Conservation (phyloP, 495 filamentous ascomycete species). For the Penicillium samsonianum region DNA sequence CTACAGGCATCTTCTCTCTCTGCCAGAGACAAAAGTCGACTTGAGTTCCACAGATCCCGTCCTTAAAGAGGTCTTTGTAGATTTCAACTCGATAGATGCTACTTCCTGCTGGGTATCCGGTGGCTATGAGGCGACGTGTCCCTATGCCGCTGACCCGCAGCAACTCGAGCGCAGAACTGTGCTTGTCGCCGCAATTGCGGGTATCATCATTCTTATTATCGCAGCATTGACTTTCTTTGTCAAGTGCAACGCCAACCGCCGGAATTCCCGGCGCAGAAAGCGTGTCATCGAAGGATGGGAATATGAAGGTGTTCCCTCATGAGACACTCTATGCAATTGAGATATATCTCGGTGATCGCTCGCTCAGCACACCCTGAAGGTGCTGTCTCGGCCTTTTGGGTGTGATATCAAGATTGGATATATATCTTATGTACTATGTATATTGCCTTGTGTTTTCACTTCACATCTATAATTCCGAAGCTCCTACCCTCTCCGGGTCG, state of each 20-base stretch:
- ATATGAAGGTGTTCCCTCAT: slow-evolving; percentile 67
- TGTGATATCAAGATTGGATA: not conserved
- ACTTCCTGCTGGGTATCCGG: slow-evolving; percentile 60
- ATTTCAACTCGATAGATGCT: slow-evolving; percentile 59
- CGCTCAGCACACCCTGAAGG: not conserved
- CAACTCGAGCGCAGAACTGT: slow-evolving; percentile 47
- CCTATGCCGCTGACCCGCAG: slow-evolving; percentile 47
- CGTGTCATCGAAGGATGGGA: slow-evolving; percentile 60
- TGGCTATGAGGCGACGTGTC: slow-evolving; percentile 52
- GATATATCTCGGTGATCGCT: not conserved
- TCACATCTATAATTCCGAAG: not conserved
- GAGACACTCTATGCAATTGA: not conserved
- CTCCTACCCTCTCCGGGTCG: too few species aligned
- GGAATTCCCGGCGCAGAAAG: slow-evolving; percentile 51
- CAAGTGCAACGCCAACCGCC: slow-evolving; percentile 62
- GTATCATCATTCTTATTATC: slow-evolving; percentile 59
- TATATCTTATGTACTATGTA: too few species aligned
- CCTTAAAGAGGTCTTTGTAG: slow-evolving; percentile 50
- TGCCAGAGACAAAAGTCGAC: slow-evolving; percentile 27
- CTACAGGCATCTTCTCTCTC: slow-evolving; percentile 33
- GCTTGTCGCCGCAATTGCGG: slow-evolving; percentile 60
- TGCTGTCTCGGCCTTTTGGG: not conserved
- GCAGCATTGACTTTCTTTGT: slow-evolving; percentile 62
- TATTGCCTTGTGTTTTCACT: not conserved
- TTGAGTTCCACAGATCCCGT: slow-evolving; percentile 25